Base-by-base conservation (phyloP, 768 basidiomycete genomes). In the Boletus sp. region DNA sequence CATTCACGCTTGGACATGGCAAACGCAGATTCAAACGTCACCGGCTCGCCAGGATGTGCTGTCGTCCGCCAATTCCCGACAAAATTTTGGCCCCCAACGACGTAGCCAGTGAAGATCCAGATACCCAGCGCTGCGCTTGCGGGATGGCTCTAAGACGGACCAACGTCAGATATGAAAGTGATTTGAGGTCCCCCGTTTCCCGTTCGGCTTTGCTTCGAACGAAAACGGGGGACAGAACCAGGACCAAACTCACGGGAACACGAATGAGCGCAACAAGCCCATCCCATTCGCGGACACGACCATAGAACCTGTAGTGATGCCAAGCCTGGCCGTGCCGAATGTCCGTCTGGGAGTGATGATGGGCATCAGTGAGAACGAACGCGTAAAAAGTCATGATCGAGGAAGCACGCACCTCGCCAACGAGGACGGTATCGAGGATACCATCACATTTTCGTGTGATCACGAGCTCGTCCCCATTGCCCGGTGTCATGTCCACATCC, bases 21-120 rank as follows among this genome's bases (percentile, higher is more conserved):
- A 62, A 89, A 87, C 7, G 88, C 77, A 32, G 84, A 80, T 66
- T 90, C 89, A 69, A 82, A 83, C 11, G 77, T 76, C 0, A 80
- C 55, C 66, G 75, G 52, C 66, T 68, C 39, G 78, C 79, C 62
- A 30, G 64, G 57, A 33, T 71, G 64, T 1, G 45, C 0, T 2
- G 75, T 73, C 46, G 70, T 70, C 32, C 89, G 77, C 90, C 89
- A 90, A 55, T 83, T 85, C 5, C 90, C 90, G 15, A 88, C 86
- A 58, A 90, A 81, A 55, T 80, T 87, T 55, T 80, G 71, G 9
- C 80, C 81, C 0, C 83, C 87, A 7, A 86, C 79, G 47, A 92
- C 59, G 66, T 90, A 91, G 6, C 90, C 90, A 33, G 83, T 87
- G 61, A 90, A 85, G 41, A 90, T 77, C 64, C 72, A 74, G 14